Conservation (phyloP, 441 rosid species). For the Corymbia calophylla region DNA sequence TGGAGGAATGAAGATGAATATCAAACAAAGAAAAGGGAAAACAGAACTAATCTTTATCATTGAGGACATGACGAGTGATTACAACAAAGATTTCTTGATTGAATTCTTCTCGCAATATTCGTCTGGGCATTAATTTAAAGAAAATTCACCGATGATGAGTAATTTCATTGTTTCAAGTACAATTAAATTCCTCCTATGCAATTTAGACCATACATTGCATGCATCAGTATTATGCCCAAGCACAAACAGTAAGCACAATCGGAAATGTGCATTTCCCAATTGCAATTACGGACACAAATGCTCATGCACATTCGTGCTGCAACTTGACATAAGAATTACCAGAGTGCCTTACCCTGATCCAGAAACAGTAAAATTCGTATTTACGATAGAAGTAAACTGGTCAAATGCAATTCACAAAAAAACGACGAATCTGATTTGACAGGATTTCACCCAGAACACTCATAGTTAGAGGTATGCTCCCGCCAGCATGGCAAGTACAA, state of each 20-base stretch:
- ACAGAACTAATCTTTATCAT: not conserved
- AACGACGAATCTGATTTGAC: not conserved
- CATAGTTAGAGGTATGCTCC: not conserved
- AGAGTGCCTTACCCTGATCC: not conserved
- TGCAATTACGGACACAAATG: not conserved
- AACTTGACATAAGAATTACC: not conserved
- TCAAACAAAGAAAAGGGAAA: not conserved
- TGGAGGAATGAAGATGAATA: not conserved
- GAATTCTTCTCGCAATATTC: not conserved
- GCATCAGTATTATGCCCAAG: not conserved
- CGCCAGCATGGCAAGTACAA: not conserved
- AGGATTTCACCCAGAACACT: not conserved
- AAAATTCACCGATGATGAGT: not conserved
- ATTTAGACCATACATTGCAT: not conserved
- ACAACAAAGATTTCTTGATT: not conserved
- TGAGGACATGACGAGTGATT: not conserved
- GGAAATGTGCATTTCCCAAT: not conserved
- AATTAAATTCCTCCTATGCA: not conserved
- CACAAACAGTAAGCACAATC: not conserved
- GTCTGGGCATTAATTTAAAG: not conserved
- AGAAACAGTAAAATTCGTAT: not conserved
- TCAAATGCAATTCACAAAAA: not conserved
- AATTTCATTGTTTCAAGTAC: not conserved
- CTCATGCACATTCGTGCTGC: not conserved
- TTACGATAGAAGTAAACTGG: not conserved